A percentile compares a stretch with the other conserved stretches of the same genome.
phyloP scores from a whole-genome alignment of 805 yeast genomes.

The Maudiozyma barnettii region DNA sequence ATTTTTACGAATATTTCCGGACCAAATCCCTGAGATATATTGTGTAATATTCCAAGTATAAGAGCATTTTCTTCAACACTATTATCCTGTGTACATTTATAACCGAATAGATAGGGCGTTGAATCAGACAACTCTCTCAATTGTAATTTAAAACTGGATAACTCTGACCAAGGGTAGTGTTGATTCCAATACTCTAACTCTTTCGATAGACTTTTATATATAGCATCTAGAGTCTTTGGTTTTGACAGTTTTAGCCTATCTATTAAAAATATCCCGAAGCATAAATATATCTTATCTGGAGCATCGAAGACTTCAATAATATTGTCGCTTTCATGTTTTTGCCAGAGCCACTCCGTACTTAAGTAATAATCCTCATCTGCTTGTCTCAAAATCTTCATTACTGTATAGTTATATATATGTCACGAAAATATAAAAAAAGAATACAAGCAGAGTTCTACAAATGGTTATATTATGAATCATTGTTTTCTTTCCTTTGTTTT shows the following conservation, averaged over 20 bases:
- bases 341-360: slow-evolving; percentile 18
- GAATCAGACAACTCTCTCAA: slow-evolving; percentile 9
- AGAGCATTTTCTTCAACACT: slow-evolving; percentile 38
- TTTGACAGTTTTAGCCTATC: slow-evolving; percentile 12
- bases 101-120: slow-evolving; percentile 22
- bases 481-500: too few relatives aligned
- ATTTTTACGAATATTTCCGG: slow-evolving; percentile 36
- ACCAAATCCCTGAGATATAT: slow-evolving; percentile 25
- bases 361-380: slow-evolving; percentile 1
- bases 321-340: slow-evolving; percentile 12
- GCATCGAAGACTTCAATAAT: slow-evolving; percentile 12
- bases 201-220: slow-evolving; percentile 1
- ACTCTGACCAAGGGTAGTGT: slow-evolving; percentile 36
- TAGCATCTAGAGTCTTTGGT: not conserved
- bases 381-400: not conserved
- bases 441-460: too few relatives aligned
- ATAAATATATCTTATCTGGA: slow-evolving; percentile 15
- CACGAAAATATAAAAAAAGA: too few relatives aligned
- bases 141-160: slow-evolving; percentile 20
- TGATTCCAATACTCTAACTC: slow-evolving; percentile 30
- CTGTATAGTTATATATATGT: not conserved
- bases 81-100: slow-evolving; percentile 34
- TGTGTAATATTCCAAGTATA: slow-evolving; percentile 32
- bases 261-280: slow-evolving; percentile 23
- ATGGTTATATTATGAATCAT: too few relatives aligned